Base-by-base conservation (phyloP, 345 rosid species). In the Lepidium sativum region DNA sequence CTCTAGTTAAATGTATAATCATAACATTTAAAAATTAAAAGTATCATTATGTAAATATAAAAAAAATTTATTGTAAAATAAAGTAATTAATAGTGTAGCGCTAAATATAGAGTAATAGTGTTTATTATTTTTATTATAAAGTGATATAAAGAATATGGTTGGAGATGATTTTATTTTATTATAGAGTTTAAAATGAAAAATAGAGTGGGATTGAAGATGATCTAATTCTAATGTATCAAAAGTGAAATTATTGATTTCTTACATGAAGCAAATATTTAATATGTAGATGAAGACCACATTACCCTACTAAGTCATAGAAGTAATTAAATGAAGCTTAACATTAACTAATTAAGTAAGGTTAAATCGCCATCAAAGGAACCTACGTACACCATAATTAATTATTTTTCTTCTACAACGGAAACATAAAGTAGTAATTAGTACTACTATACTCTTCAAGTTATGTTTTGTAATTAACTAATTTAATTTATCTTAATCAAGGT, bases 271-370 rank as follows among this genome's bases (percentile, higher is more conserved):
- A n/a, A 58, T 35, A 12, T 6, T 37, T 68, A 68, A 48, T 40
- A 29, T 68, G 58, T 58, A 41, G 58, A 68, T 59, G 27, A 68
- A 60, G 60, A 60, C 67, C 68, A 43, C 41, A 55, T 6, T 68
- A 41, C n/a, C n/a, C n/a, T n/a, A n/a, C n/a, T 33, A 20, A 61
- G 56, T 35, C 69, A 71, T 6, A 53, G 9, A 4, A 10, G 10
- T 32, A 25, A 45, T 33, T 48, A 16, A 54, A 9, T 17, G 18
- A 16, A 20, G 6, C 14, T 27, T 45, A 44, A 61, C 3, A 11
- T 15, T 51, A 32, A 52, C 11, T 51, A 51, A 41, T 16, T 52
- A 52, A 47, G 1, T 1, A 20, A 4, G 8, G 25, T 9, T 43
- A 34, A 43, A 59, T 50, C 38, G 52, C 15, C 9, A 60, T 51